A percentile compares a stretch with the other conserved stretches of the same genome.
phyloP scores from a whole-genome alignment of 2,329 filamentous ascomycete species.

The Cordyceps sp. region DNA sequence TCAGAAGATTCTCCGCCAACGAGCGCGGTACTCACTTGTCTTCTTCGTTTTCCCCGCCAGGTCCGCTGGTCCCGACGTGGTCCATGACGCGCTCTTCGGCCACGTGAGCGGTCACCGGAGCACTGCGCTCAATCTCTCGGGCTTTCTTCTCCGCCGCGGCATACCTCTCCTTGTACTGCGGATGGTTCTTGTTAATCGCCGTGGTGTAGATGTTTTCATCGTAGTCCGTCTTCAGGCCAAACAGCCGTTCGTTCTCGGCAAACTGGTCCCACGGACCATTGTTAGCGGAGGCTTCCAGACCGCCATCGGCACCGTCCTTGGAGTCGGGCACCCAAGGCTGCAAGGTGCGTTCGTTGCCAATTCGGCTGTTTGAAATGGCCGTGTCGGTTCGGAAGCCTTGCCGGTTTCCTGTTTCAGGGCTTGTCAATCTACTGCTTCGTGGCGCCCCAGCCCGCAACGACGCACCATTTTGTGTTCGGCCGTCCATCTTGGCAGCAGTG shows the following conservation, averaged over 20 bases:
- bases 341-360: slow-evolving; percentile 55
- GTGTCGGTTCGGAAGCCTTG: slow-evolving; percentile 69
- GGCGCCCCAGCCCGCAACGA: neutral
- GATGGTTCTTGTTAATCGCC: slow-evolving; percentile 67
- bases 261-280: slow-evolving; percentile 77
- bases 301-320: slow-evolving; percentile 45
- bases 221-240: slow-evolving; percentile 79
- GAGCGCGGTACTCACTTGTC: slow-evolving; percentile 46
- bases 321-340: slow-evolving; percentile 67
- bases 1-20: neutral
- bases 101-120: slow-evolving; percentile 62
- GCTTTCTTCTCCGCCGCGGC: slow-evolving; percentile 72
- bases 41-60: slow-evolving; percentile 70
- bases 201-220: slow-evolving; percentile 94
- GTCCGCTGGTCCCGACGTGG: slow-evolving; percentile 40
- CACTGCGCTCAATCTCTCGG: slow-evolving; percentile 71
- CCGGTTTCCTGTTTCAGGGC: slow-evolving; percentile 38
- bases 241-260: slow-evolving; percentile 70
- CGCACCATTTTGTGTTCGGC: slow-evolving; percentile 19
- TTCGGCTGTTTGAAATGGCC: slow-evolving; percentile 65
- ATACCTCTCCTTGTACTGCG: slow-evolving; percentile 61
- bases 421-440: slow-evolving; percentile 2
- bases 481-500: slow-evolving; percentile 13
- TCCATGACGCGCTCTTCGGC: slow-evolving; percentile 76
- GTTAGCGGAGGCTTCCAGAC: slow-evolving; percentile 45